Conservation (phyloP, 1,139 yeast species). For the Hansenula sp. region DNA sequence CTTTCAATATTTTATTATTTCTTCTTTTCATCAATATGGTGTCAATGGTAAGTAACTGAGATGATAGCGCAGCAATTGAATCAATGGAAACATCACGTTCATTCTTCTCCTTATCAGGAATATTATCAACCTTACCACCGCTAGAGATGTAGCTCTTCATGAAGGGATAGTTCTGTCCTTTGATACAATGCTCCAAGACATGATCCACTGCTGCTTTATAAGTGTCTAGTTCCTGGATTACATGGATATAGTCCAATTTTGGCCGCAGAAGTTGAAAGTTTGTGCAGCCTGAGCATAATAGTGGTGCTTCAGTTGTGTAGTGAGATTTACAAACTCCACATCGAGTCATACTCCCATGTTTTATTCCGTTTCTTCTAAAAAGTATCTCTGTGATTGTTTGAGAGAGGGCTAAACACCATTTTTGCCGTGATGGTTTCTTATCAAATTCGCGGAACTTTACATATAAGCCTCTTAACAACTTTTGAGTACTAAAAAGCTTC, state of each 20-base stretch:
- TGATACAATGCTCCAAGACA: constrained; percentile 15
- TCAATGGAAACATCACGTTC: not conserved
- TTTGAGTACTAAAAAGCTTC: no score
- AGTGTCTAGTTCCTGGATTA: constrained; percentile 6
- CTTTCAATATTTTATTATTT: constrained; percentile 8
- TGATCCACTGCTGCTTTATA: constrained; percentile 10
- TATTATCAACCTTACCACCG: no score
- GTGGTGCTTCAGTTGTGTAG: not conserved
- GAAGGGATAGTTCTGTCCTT: constrained; percentile 11
- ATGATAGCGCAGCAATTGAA: constrained; percentile 14
- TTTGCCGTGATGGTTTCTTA: no score
- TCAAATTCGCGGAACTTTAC: no score
- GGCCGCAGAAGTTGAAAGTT: constrained; percentile 11
- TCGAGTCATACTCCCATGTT: not conserved
- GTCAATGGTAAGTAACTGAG: constrained; percentile 18
- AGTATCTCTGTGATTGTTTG: no score
- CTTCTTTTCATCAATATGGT: constrained; percentile 10
- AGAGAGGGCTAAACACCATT: not conserved
- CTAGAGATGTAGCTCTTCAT: constrained; percentile 7
- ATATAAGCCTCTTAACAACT: no score
- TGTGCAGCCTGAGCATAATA: constrained; percentile 15
- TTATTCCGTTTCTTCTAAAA: no score
- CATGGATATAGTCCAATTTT: constrained; percentile 14
- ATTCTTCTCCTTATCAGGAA: not conserved
- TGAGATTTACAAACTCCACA: constrained; percentile 16